A percentile compares a stretch with the other conserved stretches of the same genome.
Evolutionary conservation across 2,329 filamentous ascomycete genomes (phyloP).

Genomic region (Exophiala viscosa): DNA sequence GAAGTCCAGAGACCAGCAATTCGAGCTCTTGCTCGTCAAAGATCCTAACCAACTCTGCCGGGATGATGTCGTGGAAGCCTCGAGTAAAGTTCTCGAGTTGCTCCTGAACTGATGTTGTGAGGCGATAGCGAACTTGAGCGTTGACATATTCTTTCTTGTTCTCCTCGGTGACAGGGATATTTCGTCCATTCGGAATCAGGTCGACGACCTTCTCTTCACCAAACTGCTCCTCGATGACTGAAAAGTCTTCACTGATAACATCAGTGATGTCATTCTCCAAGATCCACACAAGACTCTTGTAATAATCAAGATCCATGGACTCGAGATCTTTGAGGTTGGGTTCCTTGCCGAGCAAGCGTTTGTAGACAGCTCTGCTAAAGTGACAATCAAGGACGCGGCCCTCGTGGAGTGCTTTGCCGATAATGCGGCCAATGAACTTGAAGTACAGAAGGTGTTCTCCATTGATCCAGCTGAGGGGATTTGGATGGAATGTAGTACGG

Average conservation of each 20-base stretch:
- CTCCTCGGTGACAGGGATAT: constrained; percentile 91
- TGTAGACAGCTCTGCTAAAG: constrained; percentile 98
- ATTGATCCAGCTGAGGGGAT: constrained; percentile 89
- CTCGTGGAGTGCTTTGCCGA: constrained; percentile 96
- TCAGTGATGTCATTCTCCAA: constrained; percentile 97
- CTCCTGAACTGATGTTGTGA: constrained; percentile 86
- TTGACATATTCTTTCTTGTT: constrained; percentile 99
- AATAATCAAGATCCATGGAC: constrained; percentile 95
- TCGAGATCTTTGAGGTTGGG: constrained; percentile 99
- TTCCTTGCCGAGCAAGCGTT: constrained; percentile 88
- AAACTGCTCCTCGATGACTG: constrained; percentile 89
- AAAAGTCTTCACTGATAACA: constrained; percentile 94
- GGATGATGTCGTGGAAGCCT: constrained; percentile 97
- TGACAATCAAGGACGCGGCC: constrained; percentile 94
- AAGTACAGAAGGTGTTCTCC: constrained; percentile 96
- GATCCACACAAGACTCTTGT: constrained; percentile 98
- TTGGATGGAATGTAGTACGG: constrained; percentile 97
- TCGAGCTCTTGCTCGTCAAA: constrained; percentile 99
- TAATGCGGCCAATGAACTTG: constrained; percentile 98
- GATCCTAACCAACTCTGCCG: constrained; percentile 87
- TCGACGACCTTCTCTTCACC: constrained; percentile 85
- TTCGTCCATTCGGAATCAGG: constrained; percentile 78
- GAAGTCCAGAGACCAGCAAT: constrained; percentile 89
- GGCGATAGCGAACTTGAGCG: constrained; percentile 86
- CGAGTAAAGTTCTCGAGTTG: constrained; percentile 91